Base-by-base conservation (phyloP, 352 stramenopile species). In the Lagenidium giganteum region DNA sequence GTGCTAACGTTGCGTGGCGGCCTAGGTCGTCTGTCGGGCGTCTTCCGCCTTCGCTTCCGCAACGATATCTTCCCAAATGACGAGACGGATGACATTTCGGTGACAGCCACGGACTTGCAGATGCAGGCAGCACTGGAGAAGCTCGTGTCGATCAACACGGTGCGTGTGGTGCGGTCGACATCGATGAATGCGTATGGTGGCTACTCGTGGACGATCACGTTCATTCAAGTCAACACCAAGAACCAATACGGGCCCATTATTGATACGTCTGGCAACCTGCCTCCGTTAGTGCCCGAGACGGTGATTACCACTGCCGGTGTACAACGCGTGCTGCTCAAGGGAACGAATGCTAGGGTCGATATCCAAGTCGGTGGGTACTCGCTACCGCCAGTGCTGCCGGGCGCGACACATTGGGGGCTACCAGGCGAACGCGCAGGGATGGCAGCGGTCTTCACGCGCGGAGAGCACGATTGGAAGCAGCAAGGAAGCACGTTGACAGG, bases 191-290 rank as follows among this genome's bases (percentile, higher is more conserved):
- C 33, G 3, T 86, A 65, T 34, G 82, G 79, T 13, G 79, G 79
- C 11, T 93, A 92, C 49, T 77, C 82, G n/a, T 93, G 82, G 82
- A 87, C 74, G 0, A 51, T 93, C 27, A 93, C 82, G 11, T 93
- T 93, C 42, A 27, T 87, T 3, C 54, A 86, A 39, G 70, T 93
- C 7, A 92, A 90, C 55, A 78, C 74, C 11, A 80, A 64, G 38
- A 88, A 85, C 29, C 57, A 79, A 12, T 92, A 87, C 27, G 82
- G 79, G 0, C 66, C 78, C 0, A 64, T 91, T 11, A 26, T 80
- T 8, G 78, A 89, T 35, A 77, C 61, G 1, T 80, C 78, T 0
- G 79, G 76, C 2, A 89, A 81, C 22, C 26, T 91, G 28, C 78
- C 81, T n/a, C 62, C 70, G 3, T 44, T 93, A 16, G 55, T 75